Evolutionary conservation across 1,284 basidiomycete species (phyloP).

Genomic region (Marasmius fiardii): DNA sequence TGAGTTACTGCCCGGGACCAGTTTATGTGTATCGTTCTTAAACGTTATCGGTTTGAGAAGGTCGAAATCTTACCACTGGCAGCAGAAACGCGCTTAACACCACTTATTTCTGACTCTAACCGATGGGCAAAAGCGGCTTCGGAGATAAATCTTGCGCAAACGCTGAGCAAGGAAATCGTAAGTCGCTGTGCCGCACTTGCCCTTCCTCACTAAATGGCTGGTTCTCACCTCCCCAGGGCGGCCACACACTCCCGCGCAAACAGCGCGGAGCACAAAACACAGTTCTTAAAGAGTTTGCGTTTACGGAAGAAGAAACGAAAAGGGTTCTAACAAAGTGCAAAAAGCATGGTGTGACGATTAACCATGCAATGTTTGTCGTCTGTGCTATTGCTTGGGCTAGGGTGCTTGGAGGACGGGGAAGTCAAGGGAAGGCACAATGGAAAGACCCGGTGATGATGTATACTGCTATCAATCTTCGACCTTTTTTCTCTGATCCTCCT

Average conservation of each 20-base stretch:
- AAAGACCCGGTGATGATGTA: slow-evolving; percentile 46
- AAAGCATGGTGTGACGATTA: slow-evolving; percentile 42
- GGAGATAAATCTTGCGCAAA: slow-evolving; percentile 32
- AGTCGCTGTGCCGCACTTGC: slow-evolving; percentile 9
- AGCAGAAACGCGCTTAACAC: slow-evolving; percentile 22
- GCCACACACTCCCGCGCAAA: slow-evolving; percentile 35
- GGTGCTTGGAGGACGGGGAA: slow-evolving; percentile 16
- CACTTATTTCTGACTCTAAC: slow-evolving; percentile 12
- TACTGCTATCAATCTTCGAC: slow-evolving; percentile 45
- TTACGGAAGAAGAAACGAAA: slow-evolving; percentile 29
- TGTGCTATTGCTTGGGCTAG: slow-evolving; percentile 43
- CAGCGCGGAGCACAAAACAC: slow-evolving; percentile 30
- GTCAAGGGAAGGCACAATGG: slow-evolving; percentile 12
- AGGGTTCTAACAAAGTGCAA: slow-evolving; percentile 38
- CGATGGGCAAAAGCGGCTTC: slow-evolving; percentile 25
- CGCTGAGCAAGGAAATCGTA: slow-evolving; percentile 31
- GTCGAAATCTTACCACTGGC: slow-evolving; percentile 26
- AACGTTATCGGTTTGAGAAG: slow-evolving; percentile 10
- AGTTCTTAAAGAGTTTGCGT: slow-evolving; percentile 32
- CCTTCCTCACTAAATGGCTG: background rate
- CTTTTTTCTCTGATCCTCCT: slow-evolving; percentile 31
- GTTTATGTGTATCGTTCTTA: slow-evolving; percentile 20
- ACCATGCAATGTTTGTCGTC: slow-evolving; percentile 44
- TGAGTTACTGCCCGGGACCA: background rate
- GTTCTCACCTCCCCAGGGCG: slow-evolving; percentile 25